Evolutionary conservation across 2,329 filamentous ascomycete genomes (phyloP), one percentile per base, ranked within the genome.

Genomic region (Alternaria sp.): DNA sequence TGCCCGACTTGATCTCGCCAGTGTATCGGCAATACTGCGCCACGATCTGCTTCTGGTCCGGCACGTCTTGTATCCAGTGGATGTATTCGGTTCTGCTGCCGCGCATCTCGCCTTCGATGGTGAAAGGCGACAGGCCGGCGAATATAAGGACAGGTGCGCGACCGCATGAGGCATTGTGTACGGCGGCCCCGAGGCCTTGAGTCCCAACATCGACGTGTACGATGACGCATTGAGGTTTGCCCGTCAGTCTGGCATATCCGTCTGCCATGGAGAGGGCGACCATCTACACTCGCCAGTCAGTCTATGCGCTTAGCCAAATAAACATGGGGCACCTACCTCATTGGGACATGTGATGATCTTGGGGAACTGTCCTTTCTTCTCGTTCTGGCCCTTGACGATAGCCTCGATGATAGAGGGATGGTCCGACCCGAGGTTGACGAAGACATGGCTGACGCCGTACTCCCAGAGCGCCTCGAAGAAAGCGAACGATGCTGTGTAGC

Each of bases 41-140:
- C 4, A 97, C 82, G 60, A 97, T 94, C 70, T 89, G 86, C 76
- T 90, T 92, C 77, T 94, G 92, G 71, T 94, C 91, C 0, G 90
- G 91, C 3, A 93, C 90, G 77, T 94, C 91, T 72, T 94, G 92
- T 32, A 94, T 90, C 91, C 92, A 94, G 76, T 94, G 92, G 68
- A 93, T 94, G 75, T 92, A 94, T 78, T 94, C 92, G 1, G 91
- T 93, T 55, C 92, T 68, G 65, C 76, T 79, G 12, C 92, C 92
- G 1, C 89, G 85, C 80, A 91, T 87, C 78, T 94, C 92, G 16
- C 92, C 92, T 69, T 93, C 90, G 30, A 90, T 85, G 0, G 92
- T 94, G 74, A 89, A 92, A 0, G 92, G 92, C 11, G 89, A 92
- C 16, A 94, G 81, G 5, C 92, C 92, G 1, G 92, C 92, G 69